Base-by-base conservation (phyloP, 1,284 basidiomycete genomes). In the Naganishia liquefaciens region DNA sequence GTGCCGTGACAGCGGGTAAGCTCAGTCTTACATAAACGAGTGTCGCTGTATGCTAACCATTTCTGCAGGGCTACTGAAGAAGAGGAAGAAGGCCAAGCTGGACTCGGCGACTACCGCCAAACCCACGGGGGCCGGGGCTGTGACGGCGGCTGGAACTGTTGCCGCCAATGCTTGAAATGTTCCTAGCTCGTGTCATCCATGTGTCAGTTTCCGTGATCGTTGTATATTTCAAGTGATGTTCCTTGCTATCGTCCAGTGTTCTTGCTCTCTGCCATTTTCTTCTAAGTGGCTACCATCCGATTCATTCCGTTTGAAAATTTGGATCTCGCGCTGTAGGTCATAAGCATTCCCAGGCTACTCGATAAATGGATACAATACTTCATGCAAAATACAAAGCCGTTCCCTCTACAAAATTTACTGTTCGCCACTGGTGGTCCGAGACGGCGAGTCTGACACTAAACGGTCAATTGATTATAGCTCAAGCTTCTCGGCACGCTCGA, bases 1-100 rank as follows among this genome's bases (percentile, higher is more conserved):
- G 83, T 68, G 95, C 95, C 0, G 95, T 99, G 5, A 84, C 88
- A 54, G 84, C 85, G 52, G 91, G 90, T 91, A 70, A 71, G 83
- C 79, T 5, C 47, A 44, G 13, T 52, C 21, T 53, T 27, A 28
- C 42, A 43, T 25, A 15, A 11, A 53, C 27, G 54, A 37, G 9
- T 39, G 62, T 1, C 62, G 60, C 33, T 39, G 33, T 46, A 63
- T 64, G 19, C 63, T 70, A 65, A 66, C 65, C 55, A 69, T 50
- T 61, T 9, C 28, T 27, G 42, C 65, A 86, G 87, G 86, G 37
- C 78, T 93, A 63, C 77, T 90, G 66, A 93, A 92, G 83, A 93
- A 91, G 81, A 88, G 86, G 77, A 91, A 94, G 81, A 93, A 90
- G 77, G 82, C 84, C 2, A 92, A 91, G 80, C 77, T 80, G 2